Base-by-base conservation (phyloP, 1,284 basidiomycete genomes). In the Ustilago xerochloae region DNA sequence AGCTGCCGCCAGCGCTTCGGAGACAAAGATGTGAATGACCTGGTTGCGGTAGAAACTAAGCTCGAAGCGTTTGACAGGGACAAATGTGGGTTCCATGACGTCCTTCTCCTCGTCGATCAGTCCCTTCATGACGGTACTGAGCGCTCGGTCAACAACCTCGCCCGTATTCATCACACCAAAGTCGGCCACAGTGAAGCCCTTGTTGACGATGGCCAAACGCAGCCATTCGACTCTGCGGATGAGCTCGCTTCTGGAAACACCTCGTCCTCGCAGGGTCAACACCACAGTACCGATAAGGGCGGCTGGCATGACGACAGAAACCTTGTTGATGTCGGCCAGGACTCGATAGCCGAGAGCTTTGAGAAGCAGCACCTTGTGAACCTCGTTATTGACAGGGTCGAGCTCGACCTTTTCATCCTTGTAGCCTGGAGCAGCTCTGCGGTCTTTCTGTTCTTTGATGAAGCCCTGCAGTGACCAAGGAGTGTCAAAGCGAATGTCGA, bases 1-100 rank as follows among this genome's bases (percentile, higher is more conserved):
- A 6, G 69, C 75, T 6, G 69, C 72, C 5, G 78, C 62, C 29
- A 83, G 71, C 36, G 71, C 51, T 52, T 83, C 81, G 24, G 69
- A 69, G 13, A 82, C 81, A 47, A 82, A 83, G 58, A 82, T 74
- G 57, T 82, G 81, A 12, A 83, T 81, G 43, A 82, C 78, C 67
- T 85, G 84, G 53, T 85, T 85, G 38, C 84, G 81, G 64, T 85
- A 84, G 70, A 85, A 84, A 53, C 79, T 80, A 18, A 85, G 79
- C 61, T 85, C 84, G 69, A 85, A 85, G 8, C 80, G 77, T 47
- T 81, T 83, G 10, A 65, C 60, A 2, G 85, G 83, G 41, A 79
- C 75, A 58, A 78, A 82, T 0, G 85, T 85, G 26, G 78, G 73
- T 47, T 85, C 85, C 70, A 85, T 81, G 20, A 85, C 69, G 26